Evolutionary conservation across 495 filamentous ascomycete genomes (phyloP).

Genomic region (Penicillium silybi): DNA sequence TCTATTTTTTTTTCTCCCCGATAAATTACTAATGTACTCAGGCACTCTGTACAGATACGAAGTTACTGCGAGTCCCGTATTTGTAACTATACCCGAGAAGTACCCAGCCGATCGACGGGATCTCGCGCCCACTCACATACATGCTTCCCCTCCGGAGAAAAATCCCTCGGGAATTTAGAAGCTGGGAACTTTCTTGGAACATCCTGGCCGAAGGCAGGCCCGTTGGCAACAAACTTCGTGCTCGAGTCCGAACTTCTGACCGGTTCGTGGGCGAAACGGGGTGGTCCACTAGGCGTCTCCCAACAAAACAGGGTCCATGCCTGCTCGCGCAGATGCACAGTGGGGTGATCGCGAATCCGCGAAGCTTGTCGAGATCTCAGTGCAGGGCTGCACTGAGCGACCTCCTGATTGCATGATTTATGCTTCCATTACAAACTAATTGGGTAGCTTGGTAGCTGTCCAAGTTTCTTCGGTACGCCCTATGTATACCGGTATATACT

Average conservation of each 20-base stretch:
- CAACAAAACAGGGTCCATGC: slow-evolving; percentile 19
- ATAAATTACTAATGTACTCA: no score
- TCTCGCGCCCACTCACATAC: not conserved
- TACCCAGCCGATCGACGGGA: not conserved
- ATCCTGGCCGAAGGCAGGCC: slow-evolving; percentile 5
- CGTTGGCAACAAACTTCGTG: slow-evolving; percentile 26
- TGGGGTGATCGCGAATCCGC: slow-evolving; percentile 22
- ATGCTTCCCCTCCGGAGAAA: not conserved
- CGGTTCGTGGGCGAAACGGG: slow-evolving; percentile 15
- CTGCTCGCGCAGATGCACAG: slow-evolving; percentile 14
- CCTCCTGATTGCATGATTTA: not conserved
- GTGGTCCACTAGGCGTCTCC: slow-evolving; percentile 8
- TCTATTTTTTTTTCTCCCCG: not conserved
- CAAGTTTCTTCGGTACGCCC: not conserved
- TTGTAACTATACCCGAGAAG: not conserved
- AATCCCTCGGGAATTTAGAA: not conserved
- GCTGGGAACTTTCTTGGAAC: not conserved
- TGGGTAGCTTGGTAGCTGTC: not conserved
- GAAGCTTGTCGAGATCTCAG: slow-evolving; percentile 29
- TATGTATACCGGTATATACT: not conserved
- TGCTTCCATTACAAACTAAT: not conserved
- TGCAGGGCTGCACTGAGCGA: not conserved
- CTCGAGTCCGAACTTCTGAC: slow-evolving; percentile 8
- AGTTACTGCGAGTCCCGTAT: not conserved
- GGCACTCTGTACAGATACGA: no score